Evolutionary conservation across 192 early-diverging fungal species (phyloP).

Genomic region (Cetraspora pellucida): DNA sequence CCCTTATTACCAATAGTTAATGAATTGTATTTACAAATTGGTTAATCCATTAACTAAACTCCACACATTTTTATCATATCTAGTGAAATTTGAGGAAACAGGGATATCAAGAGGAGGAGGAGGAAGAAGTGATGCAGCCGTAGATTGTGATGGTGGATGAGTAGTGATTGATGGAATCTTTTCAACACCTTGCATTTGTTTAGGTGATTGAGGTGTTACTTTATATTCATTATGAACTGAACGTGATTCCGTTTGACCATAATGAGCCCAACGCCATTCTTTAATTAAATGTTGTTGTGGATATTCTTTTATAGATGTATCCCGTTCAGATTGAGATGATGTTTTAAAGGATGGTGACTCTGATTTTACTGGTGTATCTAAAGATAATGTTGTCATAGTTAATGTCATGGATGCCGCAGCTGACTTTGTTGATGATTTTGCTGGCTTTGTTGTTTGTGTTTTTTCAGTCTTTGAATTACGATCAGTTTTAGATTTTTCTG

Average conservation of each 20-base stretch:
- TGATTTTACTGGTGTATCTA: neutral
- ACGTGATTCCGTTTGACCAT: neutral
- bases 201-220: too few species aligned
- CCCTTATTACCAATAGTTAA: too few species aligned
- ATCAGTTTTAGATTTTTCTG: conserved; percentile 1
- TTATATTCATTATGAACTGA: neutral
- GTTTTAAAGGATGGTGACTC: neutral
- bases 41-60: conserved; percentile 10
- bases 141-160: neutral
- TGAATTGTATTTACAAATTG: neutral
- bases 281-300: neutral
- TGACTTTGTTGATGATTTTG: neutral
- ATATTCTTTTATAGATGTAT: neutral
- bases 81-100: neutral
- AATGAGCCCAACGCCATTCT: conserved; percentile 19
- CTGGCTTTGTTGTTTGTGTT: neutral
- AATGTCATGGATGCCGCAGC: neutral
- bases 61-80: conserved; percentile 14
- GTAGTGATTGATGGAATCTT: neutral
- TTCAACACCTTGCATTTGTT: neutral
- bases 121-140: neutral
- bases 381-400: neutral
- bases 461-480: neutral
- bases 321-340: neutral
- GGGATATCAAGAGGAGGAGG: neutral